Base-by-base conservation (phyloP, 129 eudicot genomes). In the Oenanthe sinensis region DNA sequence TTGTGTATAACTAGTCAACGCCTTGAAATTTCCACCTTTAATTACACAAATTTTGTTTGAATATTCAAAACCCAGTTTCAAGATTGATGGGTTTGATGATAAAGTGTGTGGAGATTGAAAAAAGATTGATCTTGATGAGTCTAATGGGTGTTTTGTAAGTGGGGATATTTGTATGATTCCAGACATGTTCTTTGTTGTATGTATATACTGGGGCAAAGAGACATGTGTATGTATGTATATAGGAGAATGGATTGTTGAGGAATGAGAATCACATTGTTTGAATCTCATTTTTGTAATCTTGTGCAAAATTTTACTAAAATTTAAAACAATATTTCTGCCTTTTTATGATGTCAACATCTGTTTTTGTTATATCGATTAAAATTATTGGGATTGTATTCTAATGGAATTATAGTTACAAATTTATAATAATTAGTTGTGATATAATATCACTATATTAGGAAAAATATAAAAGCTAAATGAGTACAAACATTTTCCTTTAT, bases 1-100 rank as follows among this genome's bases (percentile, higher is more conserved):
- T 77, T 82, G 84, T 69, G 63, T 62, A 62, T 33, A 39, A 77
- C 33, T 39, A 26, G 79, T 77, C 44, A 84, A 77, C 6, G 77
- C 82, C 75, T 48, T 73, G 2, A 71, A 22, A 69, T 65, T 44
- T 62, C 30, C 81, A 43, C 52, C 75, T 40, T 24, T 26, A 33
- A 79, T 22, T 28, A 30, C 75, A 44, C 55, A 74, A 45, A 44
- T 16, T 17, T 33, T 68, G 47, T 12, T 79, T 48, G 81, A 69
- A 50, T 10, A 19, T 39, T 8, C 75, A 42, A 37, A 42, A 71
- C 75, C 46, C 40, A 79, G 13, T 68, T 69, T 74, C 46, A 73
- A 77, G 52, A 30, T 15, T 48, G 81, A 49, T 79, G 82, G 15
- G 68, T 24, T 60, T 60, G 33, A n/a, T 60, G 68, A 9, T 8